A percentile compares a stretch with the other conserved stretches of the same genome.
phyloP scores from a whole-genome alignment of 164 flowering plant genomes.

The Vitis cinerea region DNA sequence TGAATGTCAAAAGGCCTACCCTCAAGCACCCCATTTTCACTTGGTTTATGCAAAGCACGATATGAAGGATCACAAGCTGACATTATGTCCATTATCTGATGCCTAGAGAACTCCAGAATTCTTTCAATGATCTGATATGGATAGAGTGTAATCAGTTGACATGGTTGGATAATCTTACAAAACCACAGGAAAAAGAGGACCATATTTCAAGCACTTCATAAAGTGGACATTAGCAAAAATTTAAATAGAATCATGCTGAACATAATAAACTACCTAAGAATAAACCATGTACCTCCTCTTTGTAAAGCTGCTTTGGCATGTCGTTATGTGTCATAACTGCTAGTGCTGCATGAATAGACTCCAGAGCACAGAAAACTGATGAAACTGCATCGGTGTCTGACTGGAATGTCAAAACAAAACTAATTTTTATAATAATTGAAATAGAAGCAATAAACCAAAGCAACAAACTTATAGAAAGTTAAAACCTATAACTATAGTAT shows the following conservation, averaged over 20 bases:
- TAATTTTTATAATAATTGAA: background rate
- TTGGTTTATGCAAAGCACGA: slow-evolving; percentile 82
- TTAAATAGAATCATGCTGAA: background rate
- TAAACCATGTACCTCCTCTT: slow-evolving; percentile 73
- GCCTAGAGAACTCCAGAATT: slow-evolving; percentile 88
- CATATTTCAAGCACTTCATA: background rate
- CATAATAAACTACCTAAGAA: background rate
- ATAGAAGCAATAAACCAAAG: background rate
- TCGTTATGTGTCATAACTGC: slow-evolving; percentile 69
- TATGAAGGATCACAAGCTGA: slow-evolving; percentile 83
- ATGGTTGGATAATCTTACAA: background rate
- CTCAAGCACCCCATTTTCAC: slow-evolving; percentile 52
- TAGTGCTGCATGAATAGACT: slow-evolving; percentile 86
- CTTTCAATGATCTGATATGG: slow-evolving; percentile 78
- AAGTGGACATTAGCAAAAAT: background rate
- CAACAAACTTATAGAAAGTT: background rate
- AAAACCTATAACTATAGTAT: too few relatives aligned
- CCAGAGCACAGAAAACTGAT: slow-evolving; percentile 65
- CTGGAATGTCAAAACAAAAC: slow-evolving; percentile 39
- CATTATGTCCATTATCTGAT: slow-evolving; percentile 83
- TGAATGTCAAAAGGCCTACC: slow-evolving; percentile 40
- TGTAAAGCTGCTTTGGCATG: slow-evolving; percentile 94
- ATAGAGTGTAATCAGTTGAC: slow-evolving; percentile 3
- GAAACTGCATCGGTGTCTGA: slow-evolving; percentile 67
- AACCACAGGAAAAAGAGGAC: background rate